Conservation (phyloP, 805 yeast species). For the Teunomyces pallodes region DNA sequence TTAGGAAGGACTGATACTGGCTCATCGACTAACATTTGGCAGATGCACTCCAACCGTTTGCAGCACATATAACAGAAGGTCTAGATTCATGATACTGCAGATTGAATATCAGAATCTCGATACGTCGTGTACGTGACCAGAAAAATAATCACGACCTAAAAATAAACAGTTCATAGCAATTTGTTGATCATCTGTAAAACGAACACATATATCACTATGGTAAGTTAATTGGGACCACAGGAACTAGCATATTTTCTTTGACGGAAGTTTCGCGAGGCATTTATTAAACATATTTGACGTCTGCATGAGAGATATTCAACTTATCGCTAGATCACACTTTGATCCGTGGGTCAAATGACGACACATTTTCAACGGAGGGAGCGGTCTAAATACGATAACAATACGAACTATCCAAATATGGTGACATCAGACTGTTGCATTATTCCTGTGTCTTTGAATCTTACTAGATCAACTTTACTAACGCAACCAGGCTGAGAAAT, state of each 20-base stretch:
- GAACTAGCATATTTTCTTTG: no score
- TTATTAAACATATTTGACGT: no score
- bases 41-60: neutral
- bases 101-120: neutral
- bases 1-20: conserved; percentile 12
- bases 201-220: neutral
- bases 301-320: no score
- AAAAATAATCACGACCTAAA: conserved; percentile 1
- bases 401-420: neutral
- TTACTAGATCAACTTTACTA: neutral
- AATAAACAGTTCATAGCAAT: neutral
- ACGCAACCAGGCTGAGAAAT: conserved; percentile 65
- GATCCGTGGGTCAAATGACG: no score
- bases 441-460: neutral
- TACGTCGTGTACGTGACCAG: neutral
- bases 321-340: no score
- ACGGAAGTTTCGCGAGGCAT: no score
- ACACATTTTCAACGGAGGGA: no score
- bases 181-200: neutral
- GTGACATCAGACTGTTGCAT: neutral
- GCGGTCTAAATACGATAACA: no score
- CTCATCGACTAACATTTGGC: conserved; percentile 7
- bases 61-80: neutral
- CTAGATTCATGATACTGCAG: neutral
- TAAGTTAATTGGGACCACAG: neutral